Base-by-base conservation (phyloP, 2,329 filamentous ascomycete genomes). In the Botrytis squamosa region DNA sequence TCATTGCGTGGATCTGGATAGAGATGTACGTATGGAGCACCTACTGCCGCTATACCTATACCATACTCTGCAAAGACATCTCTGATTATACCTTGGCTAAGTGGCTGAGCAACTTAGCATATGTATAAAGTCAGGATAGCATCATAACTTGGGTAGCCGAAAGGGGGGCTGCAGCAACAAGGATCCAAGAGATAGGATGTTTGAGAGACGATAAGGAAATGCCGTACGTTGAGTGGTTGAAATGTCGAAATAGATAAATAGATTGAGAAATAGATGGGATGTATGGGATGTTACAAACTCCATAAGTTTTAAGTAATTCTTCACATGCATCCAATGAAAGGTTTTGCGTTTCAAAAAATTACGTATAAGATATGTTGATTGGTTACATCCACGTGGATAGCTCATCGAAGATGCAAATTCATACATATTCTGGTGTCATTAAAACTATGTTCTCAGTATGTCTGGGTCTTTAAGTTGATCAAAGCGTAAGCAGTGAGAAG, bases 331-430 rank as follows among this genome's bases (percentile, higher is more conserved):
- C 70, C 70, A 67, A 72, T 72, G 5, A 67, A 38, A 67, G n/a
- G 14, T 40, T 59, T 29, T 29, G 49, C 38, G 49, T 72, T 72
- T 67, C 62, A 20, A 67, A 67, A 67, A 59, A 67, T 72, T 72
- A 72, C 70, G 70, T 72, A 72, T 72, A 67, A 72, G 55, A 72
- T 72, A 72, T 67, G 20, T 16, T 72, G 46, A 72, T 72, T 72
- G 70, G 70, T 38, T 42, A 4, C 5, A 22, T 29, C 59, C 65
- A 67, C 46, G 46, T 40, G 65, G 46, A 67, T 67, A 52, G 44
- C 33, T 67, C 12, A 7, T 14, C 40, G 65, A 40, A 12, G 65
- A 68, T 68, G 65, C 64, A 40, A 22, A 49, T 66, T n/a, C 64
- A 60, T 71, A 62, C 57, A 65, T 67, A 42, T 72, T 66, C 62